Percentiles rank a stretch among this genome's conserved stretches.
These are phyloP conservation scores for Phalaenopsis aphrodite DNA, from an alignment of 106 monocot genomes.

Conservation along the genomic window DNA sequence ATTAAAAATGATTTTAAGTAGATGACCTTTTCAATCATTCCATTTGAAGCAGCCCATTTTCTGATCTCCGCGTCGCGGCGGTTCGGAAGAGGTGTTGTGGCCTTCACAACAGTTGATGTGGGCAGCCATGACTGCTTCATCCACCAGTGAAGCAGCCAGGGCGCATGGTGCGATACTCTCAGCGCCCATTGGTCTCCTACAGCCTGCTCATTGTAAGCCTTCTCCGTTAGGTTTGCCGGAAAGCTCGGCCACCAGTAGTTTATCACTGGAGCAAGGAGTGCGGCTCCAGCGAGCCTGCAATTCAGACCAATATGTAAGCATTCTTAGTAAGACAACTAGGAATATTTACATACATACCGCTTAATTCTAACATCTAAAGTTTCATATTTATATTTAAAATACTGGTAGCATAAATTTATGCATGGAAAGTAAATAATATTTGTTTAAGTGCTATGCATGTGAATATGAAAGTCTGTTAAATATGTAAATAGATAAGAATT, in stretches of 20 bases:
- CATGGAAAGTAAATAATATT: too few species aligned
- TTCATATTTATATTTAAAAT: too few species aligned
- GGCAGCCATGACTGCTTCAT: slow-evolving; percentile 64
- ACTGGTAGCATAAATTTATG: too few species aligned
- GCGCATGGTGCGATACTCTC: slow-evolving; percentile 48
- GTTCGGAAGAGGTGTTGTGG: slow-evolving; percentile 41
- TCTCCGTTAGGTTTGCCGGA: slow-evolving; percentile 11
- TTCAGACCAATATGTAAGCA: not conserved
- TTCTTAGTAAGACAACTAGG: too few species aligned
- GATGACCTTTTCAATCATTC: slow-evolving; percentile 24
- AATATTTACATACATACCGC: too few species aligned
- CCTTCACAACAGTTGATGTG: slow-evolving; percentile 46
- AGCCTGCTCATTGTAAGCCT: slow-evolving; percentile 24
- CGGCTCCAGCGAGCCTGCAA: slow-evolving; percentile 58
- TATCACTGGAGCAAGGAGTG: slow-evolving; percentile 46
- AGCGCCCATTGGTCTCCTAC: slow-evolving; percentile 60
- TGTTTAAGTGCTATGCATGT: too few species aligned
- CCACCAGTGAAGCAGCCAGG: slow-evolving; percentile 79
- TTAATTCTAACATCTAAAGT: too few species aligned
- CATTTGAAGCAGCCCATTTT: slow-evolving; percentile 9
- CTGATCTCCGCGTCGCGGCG: slow-evolving; percentile 27
- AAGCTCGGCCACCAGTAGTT: slow-evolving; percentile 72
- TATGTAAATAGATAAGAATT: too few species aligned
- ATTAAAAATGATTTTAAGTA: not conserved
- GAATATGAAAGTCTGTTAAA: too few species aligned